A percentile compares a stretch with the other conserved stretches of the same genome.
Evolutionary conservation across 176 grass and related monocot genomes (phyloP).

Genomic region (Puccinellia tenuiflora): DNA sequence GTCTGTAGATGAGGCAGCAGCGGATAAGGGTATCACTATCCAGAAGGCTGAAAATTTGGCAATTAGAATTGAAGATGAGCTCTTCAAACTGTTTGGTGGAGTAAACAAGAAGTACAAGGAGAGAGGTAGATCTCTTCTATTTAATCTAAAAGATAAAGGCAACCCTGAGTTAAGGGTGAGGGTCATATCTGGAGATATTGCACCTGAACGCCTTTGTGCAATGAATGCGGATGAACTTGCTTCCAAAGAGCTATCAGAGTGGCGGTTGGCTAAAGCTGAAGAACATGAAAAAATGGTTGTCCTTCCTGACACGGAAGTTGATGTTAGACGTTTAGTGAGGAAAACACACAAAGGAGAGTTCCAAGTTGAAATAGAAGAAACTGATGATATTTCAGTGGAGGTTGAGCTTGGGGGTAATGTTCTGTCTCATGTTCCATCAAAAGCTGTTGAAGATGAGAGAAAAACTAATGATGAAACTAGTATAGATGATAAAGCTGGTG

Average conservation of each 20-base stretch:
- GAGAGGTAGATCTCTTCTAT: constrained; percentile 86
- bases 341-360: constrained; percentile 99
- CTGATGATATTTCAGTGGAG: constrained; percentile 61
- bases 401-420: constrained; percentile 73
- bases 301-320: constrained; percentile 67
- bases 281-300: constrained; percentile 83
- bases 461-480: constrained; percentile 41
- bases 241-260: constrained; percentile 88
- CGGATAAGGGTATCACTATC: constrained; percentile 10
- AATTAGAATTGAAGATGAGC: constrained; percentile 80
- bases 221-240: constrained; percentile 93
- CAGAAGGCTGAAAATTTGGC: constrained; percentile 64
- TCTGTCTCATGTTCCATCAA: constrained; percentile 34
- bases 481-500: constrained; percentile 18
- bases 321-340: constrained; percentile 72
- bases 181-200: constrained; percentile 83
- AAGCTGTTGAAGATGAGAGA: constrained; percentile 31
- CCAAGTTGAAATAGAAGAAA: constrained; percentile 84
- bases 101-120: constrained; percentile 99
- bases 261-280: constrained; percentile 92
- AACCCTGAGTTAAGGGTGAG: constrained; percentile 82
- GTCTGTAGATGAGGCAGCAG: constrained; percentile 16
- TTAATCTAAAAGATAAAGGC: constrained; percentile 91
- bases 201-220: constrained; percentile 72
- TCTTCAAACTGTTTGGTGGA: constrained; percentile 80